A percentile compares a stretch with the other conserved stretches of the same genome.
These are phyloP conservation scores for Thielaviopsis euricoi DNA, from an alignment of 2,329 filamentous ascomycete genomes.

Conservation along the genomic window DNA sequence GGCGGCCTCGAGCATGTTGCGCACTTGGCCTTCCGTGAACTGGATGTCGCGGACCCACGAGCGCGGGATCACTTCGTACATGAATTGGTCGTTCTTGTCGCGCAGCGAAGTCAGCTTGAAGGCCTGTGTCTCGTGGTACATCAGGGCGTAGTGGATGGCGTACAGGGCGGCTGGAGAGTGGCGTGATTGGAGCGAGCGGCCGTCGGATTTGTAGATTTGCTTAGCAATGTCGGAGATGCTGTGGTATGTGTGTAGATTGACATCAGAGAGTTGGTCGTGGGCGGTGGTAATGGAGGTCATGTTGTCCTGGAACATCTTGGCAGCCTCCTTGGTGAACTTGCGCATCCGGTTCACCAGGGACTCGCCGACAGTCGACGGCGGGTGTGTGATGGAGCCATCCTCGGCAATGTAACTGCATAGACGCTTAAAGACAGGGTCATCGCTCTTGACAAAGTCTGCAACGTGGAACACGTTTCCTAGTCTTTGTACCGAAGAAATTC, in stretches of 20 bases:
- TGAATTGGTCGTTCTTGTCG: conserved; percentile 23
- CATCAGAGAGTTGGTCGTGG: conserved; percentile 23
- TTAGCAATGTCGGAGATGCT: conserved; percentile 35
- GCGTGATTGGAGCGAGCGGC: not conserved
- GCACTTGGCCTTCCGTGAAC: conserved; percentile 19
- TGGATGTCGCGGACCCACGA: conserved; percentile 18
- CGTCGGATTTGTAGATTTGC: not conserved
- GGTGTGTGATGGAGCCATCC: conserved; percentile 21
- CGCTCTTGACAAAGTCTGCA: conserved; percentile 25
- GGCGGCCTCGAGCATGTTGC: conserved; percentile 11
- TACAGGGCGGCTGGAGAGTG: conserved; percentile 38
- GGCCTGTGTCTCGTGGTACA: conserved; percentile 36
- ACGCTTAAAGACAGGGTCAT: conserved; percentile 21
- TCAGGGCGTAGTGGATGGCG: conserved; percentile 51
- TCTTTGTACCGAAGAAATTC: conserved; percentile 27
- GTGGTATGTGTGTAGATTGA: conserved; percentile 25
- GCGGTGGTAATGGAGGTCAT: conserved; percentile 32
- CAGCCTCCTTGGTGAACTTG: conserved; percentile 26
- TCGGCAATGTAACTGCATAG: conserved; percentile 12
- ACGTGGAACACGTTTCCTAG: conserved; percentile 33
- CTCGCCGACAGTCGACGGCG: conserved; percentile 28
- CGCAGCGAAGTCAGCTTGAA: conserved; percentile 34
- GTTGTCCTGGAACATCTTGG: conserved; percentile 30
- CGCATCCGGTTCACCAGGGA: conserved; percentile 31
- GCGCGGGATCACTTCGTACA: conserved; percentile 40